phyloP scores from a whole-genome alignment of 345 rosid species.

The Linum lewisii region DNA sequence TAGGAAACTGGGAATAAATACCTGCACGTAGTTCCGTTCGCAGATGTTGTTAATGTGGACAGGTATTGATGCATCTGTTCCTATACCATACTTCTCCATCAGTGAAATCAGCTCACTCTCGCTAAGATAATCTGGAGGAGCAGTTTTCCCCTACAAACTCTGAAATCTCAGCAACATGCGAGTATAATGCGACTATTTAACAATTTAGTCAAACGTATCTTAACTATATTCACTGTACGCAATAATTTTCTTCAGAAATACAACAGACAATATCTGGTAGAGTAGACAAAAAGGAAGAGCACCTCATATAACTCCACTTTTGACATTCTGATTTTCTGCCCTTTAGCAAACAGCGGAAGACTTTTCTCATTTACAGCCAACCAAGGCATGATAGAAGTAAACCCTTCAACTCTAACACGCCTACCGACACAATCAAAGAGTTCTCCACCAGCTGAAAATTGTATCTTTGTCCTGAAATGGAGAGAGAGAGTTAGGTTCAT shows the following conservation, averaged over 20 bases:
- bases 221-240: neutral
- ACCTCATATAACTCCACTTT: slow-evolving; percentile 80
- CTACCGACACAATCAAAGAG: slow-evolving; percentile 69
- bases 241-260: neutral
- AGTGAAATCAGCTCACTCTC: slow-evolving; percentile 94
- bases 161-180: slow-evolving; percentile 7
- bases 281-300: neutral
- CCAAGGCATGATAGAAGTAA: slow-evolving; percentile 93
- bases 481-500: neutral
- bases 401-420: slow-evolving; percentile 53
- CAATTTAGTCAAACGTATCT: neutral
- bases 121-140: slow-evolving; percentile 76
- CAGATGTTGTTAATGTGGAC: slow-evolving; percentile 93
- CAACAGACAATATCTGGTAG: neutral
- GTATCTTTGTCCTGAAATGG: slow-evolving; percentile 61
- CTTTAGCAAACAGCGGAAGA: slow-evolving; percentile 56
- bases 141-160: slow-evolving; percentile 57
- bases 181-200: neutral
- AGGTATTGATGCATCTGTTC: slow-evolving; percentile 95
- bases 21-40: slow-evolving; percentile 96
- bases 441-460: slow-evolving; percentile 72
- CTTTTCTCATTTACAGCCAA: slow-evolving; percentile 64
- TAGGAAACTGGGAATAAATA: slow-evolving; percentile 12
- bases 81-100: slow-evolving; percentile 94
- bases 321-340: slow-evolving; percentile 66